Base-by-base conservation (phyloP, 805 yeast genomes). In the Debaryomyces hansenii region DNA sequence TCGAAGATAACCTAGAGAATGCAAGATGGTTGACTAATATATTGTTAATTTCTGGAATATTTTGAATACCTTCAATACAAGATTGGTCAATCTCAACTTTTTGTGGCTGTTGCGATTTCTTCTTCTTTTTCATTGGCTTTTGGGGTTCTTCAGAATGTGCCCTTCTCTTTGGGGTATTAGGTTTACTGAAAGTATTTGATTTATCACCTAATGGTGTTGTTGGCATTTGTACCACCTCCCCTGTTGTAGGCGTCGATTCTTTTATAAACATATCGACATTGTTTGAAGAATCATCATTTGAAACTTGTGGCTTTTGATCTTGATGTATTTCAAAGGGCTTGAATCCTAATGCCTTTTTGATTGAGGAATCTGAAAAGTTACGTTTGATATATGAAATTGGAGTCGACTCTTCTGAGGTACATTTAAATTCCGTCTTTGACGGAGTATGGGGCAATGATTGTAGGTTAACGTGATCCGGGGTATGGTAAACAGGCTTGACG, bases 21-120 rank as follows among this genome's bases (percentile, higher is more conserved):
- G 98, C 97, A 48, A 92, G 73, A 63, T 89, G 94, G 60, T 94
- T 94, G 39, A 83, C 77, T 41, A 90, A 70, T 9, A 89, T 77
- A 61, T 85, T 84, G 43, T 77, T 77, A 40, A 89, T 70, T 40
- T 82, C 83, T 2, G 65, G 69, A 37, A 80, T 58, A 37, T 78
- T 76, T 4, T 51, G 20, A 21, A 58, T 44, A n/a, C 48, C 45
- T 21, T 12, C 42, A 29, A 45, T 36, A 28, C 29, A 40, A 12
- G 40, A 36, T 27, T 36, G 46, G 21, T 40, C 46, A 18, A 41
- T 67, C 67, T 24, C 60, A 58, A 5, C 60, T 58, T 48, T 64
- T 24, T 41, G 54, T 28, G 41, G 46, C 32, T 12, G 42, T 12
- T 42, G 20, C n/a, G 18, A 36, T 21, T 45, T 52, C 47, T 47